phyloP scores from a whole-genome alignment of 1,284 basidiomycete species.

The Sporisorium exsertum region DNA sequence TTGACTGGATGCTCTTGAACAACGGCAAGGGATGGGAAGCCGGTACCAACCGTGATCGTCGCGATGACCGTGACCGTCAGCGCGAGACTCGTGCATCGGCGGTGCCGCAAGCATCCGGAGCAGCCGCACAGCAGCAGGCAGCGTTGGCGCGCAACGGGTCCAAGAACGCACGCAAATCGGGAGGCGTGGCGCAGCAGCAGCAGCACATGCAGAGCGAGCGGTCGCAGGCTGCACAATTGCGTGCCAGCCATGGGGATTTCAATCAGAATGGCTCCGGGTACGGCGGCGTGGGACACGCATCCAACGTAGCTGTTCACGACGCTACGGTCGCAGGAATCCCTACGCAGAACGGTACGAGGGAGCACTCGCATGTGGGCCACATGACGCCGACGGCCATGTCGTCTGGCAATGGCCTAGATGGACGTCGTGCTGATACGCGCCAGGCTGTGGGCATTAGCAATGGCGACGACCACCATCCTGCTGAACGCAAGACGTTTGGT shows the following conservation, averaged over 20 bases:
- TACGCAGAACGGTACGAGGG: constrained; percentile 38
- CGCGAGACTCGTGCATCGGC: constrained; percentile 53
- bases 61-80: constrained; percentile 66
- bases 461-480: constrained; percentile 55
- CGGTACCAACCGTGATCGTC: constrained; percentile 71
- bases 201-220: constrained; percentile 46
- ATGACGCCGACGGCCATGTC: constrained; percentile 50
- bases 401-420: constrained; percentile 45
- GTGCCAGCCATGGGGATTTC: constrained; percentile 54
- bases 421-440: constrained; percentile 46
- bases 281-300: constrained; percentile 57
- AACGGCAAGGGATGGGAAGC: constrained; percentile 95
- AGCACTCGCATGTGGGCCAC: constrained; percentile 53
- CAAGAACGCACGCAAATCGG: constrained; percentile 62
- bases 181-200: constrained; percentile 45
- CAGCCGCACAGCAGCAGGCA: constrained; percentile 38
- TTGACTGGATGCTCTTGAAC: constrained; percentile 91
- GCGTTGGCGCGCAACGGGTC: constrained; percentile 53
- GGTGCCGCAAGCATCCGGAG: constrained; percentile 30
- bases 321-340: constrained; percentile 56
- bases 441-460: constrained; percentile 59
- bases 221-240: constrained; percentile 41
- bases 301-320: constrained; percentile 64
- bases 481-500: constrained; percentile 62
- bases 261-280: constrained; percentile 48